These are phyloP conservation scores for Lophiotrema nucula DNA, from an alignment of 495 filamentous ascomycete genomes.

Conservation along the genomic window DNA sequence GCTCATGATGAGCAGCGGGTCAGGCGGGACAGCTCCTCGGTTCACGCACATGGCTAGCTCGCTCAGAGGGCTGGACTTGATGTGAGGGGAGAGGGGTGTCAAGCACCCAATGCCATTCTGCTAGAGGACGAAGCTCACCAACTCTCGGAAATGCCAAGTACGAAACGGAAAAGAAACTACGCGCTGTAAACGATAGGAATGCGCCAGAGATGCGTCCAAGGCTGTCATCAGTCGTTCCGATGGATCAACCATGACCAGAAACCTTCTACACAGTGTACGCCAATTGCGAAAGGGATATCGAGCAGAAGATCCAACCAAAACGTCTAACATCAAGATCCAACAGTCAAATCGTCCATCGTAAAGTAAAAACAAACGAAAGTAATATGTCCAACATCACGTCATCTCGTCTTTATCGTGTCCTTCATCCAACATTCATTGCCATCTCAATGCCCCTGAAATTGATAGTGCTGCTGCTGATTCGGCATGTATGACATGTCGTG, in stretches of 20 bases:
- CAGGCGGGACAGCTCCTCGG: too few relatives aligned
- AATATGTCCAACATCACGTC: not conserved
- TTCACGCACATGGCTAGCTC: too few relatives aligned
- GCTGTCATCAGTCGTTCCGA: conserved; percentile 2
- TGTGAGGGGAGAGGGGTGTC: not conserved
- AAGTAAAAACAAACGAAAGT: conserved; percentile 6
- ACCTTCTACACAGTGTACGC: not conserved
- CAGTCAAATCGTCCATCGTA: not conserved
- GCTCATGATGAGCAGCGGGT: too few relatives aligned
- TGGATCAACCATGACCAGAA: not conserved
- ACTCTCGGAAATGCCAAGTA: conserved; percentile 14
- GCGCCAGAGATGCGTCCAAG: conserved; percentile 9
- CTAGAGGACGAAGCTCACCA: not conserved
- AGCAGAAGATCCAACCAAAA: conserved; percentile 8
- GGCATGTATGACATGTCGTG: conserved; percentile 28
- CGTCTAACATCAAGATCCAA: too few relatives aligned
- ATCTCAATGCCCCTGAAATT: conserved; percentile 28
- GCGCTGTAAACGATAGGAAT: not conserved
- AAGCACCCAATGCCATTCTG: not conserved
- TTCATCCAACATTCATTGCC: not conserved
- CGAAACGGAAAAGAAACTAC: not conserved
- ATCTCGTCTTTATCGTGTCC: not conserved
- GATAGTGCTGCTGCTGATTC: conserved; percentile 26
- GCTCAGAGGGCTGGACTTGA: too few relatives aligned
- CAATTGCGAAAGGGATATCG: conserved; percentile 17